Base-by-base conservation (phyloP, 805 yeast genomes). In the Cyberlindnera misumaiensis region DNA sequence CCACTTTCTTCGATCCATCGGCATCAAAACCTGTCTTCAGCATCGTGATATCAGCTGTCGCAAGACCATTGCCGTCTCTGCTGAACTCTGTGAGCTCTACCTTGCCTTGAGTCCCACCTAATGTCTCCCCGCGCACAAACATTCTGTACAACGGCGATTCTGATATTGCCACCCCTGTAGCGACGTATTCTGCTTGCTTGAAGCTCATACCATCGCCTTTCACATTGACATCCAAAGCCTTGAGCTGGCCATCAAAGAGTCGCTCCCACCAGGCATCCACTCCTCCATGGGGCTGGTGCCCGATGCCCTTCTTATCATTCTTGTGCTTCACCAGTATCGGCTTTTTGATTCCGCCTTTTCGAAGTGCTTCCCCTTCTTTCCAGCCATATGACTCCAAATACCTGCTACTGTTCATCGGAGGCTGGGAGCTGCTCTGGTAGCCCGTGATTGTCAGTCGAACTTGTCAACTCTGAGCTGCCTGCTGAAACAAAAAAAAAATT, bases 201-300 rank as follows among this genome's bases (percentile, higher is more conserved):
- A 84, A 80, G 8, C 67, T 56, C 0, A 84, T 68, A 4, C 52
- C 57, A 2, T 49, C 41, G 38, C 49, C 12, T 42, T 44, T 46
- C n/a, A 38, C 25, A 15, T 46, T 58, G 7, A 86, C 85, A 41
- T 84, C 87, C 36, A 93, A 58, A 8, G 77, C 73, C 54, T 86
- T 85, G 46, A 90, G 69, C 48, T 88, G 96, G 2, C 96, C 96
- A 60, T 90, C 97, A 64, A 93, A 93, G 32, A 90, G 68, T 46
- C 85, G 72, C 49, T 90, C 98, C 98, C 98, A 90, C 98, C 98
- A 90, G 33, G 86, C 82, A 48, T 86, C 93, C 36, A 77, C 80
- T 9, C 68, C 64, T 17, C 73, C 71, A 34, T 68, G 64, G 18
- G 75, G 79, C 14, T 49, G 49, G 55, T 83, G 81, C 0, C 98